A percentile compares a stretch with the other conserved stretches of the same genome.
Conservation (phyloP, 176 grass and related monocot genomes). For the Oryza rufipogon region DNA sequence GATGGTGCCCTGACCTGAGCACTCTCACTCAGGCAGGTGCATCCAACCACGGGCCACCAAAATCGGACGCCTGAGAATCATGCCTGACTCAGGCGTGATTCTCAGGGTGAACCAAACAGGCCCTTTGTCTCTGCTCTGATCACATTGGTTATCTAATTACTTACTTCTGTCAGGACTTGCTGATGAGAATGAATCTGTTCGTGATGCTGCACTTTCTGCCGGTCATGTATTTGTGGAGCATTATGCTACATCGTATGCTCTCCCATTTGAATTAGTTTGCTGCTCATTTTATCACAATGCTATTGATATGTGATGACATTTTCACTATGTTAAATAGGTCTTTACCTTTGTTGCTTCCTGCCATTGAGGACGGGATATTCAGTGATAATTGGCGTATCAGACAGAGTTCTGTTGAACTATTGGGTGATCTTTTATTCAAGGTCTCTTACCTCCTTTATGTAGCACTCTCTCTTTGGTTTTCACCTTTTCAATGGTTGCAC, state of each 20-base stretch:
- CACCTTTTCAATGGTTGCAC: slow-evolving; percentile 22
- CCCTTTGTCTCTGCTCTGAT: slow-evolving; percentile 18
- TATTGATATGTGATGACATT: slow-evolving; percentile 41
- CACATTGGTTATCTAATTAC: slow-evolving; percentile 38
- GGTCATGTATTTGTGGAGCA: slow-evolving; percentile 98
- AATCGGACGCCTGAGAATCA: too few relatives aligned
- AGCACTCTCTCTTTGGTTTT: slow-evolving; percentile 9
- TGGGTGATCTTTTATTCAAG: slow-evolving; percentile 98
- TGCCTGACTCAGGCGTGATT: too few relatives aligned
- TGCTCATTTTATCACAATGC: slow-evolving; percentile 36
- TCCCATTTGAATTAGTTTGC: slow-evolving; percentile 8
- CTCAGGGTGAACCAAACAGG: too few relatives aligned
- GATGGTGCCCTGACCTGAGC: too few relatives aligned
- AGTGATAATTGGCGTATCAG: slow-evolving; percentile 96
- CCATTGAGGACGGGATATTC: slow-evolving; percentile 97
- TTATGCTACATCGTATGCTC: slow-evolving; percentile 83
- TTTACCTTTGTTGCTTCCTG: slow-evolving; percentile 88
- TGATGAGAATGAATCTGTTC: slow-evolving; percentile 98
- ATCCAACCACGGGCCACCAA: too few relatives aligned
- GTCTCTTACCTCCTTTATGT: slow-evolving; percentile 44
- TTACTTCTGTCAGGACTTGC: slow-evolving; percentile 74
- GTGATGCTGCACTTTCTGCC: slow-evolving; percentile 92
- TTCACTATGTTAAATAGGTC: slow-evolving; percentile 70
- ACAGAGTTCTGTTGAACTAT: slow-evolving; percentile 95
- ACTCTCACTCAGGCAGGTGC: too few relatives aligned